A percentile compares a stretch with the other conserved stretches of the same genome.
Evolutionary conservation across 1,139 yeast genomes (phyloP).

Genomic region (Saccharomycopsis hybrid): DNA sequence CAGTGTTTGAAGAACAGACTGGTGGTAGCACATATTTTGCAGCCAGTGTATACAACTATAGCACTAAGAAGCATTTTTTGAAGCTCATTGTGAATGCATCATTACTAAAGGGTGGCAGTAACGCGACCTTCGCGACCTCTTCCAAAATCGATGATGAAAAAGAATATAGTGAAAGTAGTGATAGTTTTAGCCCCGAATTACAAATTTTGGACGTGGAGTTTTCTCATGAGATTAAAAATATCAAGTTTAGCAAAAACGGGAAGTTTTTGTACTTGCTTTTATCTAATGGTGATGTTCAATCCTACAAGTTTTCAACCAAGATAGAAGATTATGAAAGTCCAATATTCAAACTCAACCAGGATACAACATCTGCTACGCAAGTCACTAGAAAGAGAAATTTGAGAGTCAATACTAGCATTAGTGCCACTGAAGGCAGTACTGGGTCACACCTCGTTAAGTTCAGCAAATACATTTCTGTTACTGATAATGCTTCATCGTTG

Average conservation of each 20-base stretch:
- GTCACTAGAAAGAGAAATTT: too few relatives aligned
- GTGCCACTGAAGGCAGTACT: too few relatives aligned
- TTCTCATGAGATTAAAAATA: slow-evolving; percentile 2
- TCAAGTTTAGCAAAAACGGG: slow-evolving; percentile 13
- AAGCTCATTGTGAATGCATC: slow-evolving; percentile 11
- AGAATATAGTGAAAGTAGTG: background rate
- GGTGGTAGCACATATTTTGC: slow-evolving; percentile 12
- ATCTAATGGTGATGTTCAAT: slow-evolving; percentile 7
- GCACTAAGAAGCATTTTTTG: slow-evolving; percentile 12
- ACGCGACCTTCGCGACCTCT: background rate
- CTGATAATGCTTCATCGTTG: background rate
- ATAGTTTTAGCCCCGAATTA: slow-evolving; percentile 1
- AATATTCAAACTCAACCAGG: background rate
- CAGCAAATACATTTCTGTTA: too few relatives aligned
- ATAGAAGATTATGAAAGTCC: background rate
- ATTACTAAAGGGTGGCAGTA: background rate
- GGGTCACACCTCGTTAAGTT: too few relatives aligned
- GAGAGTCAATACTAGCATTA: too few relatives aligned
- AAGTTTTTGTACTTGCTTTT: slow-evolving; percentile 3
- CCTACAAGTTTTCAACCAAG: background rate
- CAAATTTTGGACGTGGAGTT: slow-evolving; percentile 6
- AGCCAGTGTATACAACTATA: slow-evolving; percentile 11
- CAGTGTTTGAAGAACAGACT: slow-evolving; percentile 11
- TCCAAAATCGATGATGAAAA: background rate
- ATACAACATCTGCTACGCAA: too few relatives aligned